Percentiles rank a stretch among this genome's conserved stretches.
phyloP scores from a whole-genome alignment of 2,329 filamentous ascomycete species.

The Herpotrichia juniperi region DNA sequence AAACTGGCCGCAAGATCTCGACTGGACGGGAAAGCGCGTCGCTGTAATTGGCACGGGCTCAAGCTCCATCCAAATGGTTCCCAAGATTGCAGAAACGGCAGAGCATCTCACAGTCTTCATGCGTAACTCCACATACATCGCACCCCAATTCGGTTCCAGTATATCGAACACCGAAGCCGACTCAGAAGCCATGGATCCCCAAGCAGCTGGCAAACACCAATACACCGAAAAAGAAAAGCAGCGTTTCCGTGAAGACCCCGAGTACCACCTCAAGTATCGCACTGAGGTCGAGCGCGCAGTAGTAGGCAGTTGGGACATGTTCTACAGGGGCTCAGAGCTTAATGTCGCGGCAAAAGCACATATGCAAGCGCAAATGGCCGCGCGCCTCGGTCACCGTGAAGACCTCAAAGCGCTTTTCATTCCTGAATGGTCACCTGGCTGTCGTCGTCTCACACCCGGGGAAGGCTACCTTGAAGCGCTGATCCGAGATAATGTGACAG shows the following conservation, averaged over 20 bases:
- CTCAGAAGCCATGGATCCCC: conserved; percentile 41
- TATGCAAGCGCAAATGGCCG: conserved; percentile 33
- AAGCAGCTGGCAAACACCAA: conserved; percentile 49
- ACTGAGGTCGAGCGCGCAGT: conserved; percentile 37
- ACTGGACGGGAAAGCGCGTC: conserved; percentile 49
- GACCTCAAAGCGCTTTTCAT: conserved; percentile 4
- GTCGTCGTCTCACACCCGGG: conserved; percentile 41
- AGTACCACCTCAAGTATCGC: conserved; percentile 46
- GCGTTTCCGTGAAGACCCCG: conserved; percentile 46
- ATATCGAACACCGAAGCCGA: conserved; percentile 50
- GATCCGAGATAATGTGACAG: conserved; percentile 41
- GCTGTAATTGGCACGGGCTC: conserved; percentile 50
- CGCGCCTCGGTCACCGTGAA: conserved; percentile 2
- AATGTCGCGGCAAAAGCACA: neutral
- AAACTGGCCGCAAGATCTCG: conserved; percentile 46
- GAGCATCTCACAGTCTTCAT: conserved; percentile 52
- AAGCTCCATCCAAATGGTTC: conserved; percentile 49
- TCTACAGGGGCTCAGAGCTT: conserved; percentile 41
- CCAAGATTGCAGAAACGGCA: conserved; percentile 48
- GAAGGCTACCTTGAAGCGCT: conserved; percentile 72
- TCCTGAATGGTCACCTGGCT: conserved; percentile 5
- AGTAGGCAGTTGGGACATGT: conserved; percentile 17
- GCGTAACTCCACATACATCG: conserved; percentile 51
- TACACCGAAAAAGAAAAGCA: conserved; percentile 48
- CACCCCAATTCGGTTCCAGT: conserved; percentile 51